Evolutionary conservation across 2,329 filamentous ascomycete genomes (phyloP).

Genomic region (Pseudogymnoascus verrucosus): DNA sequence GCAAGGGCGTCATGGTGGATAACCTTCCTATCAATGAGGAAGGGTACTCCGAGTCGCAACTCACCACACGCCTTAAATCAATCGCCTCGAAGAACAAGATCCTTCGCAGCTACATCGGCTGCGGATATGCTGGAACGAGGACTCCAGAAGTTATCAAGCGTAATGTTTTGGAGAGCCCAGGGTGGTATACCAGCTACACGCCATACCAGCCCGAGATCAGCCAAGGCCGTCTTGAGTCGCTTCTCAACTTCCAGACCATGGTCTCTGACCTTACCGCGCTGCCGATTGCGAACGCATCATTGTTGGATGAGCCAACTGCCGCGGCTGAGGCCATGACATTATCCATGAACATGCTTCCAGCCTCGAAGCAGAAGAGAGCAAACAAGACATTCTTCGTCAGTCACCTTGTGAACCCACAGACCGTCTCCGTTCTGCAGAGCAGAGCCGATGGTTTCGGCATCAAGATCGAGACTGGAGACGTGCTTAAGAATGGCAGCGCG

Average conservation of each 20-base stretch:
- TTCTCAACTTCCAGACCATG: constrained; percentile 94
- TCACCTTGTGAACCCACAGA: constrained; percentile 74
- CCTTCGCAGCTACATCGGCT: constrained; percentile 67
- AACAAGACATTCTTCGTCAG: constrained; percentile 83
- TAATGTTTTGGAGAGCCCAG: constrained; percentile 86
- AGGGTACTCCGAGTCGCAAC: constrained; percentile 46
- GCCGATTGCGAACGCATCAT: constrained; percentile 80
- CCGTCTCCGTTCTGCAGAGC: constrained; percentile 72
- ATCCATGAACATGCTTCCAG: constrained; percentile 67
- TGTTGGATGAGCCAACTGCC: constrained; percentile 85
- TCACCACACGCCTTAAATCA: constrained; percentile 43
- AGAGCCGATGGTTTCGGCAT: constrained; percentile 90
- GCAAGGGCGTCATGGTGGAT: constrained; percentile 22
- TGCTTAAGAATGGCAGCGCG: constrained; percentile 56
- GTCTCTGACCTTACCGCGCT: constrained; percentile 81
- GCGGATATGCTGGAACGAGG: constrained; percentile 80
- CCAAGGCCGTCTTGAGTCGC: constrained; percentile 82
- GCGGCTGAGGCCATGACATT: constrained; percentile 95
- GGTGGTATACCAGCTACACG: constrained; percentile 97
- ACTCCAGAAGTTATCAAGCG: constrained; percentile 86
- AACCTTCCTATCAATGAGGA: constrained; percentile 10
- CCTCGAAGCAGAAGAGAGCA: constrained; percentile 61
- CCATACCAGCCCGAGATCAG: constrained; percentile 97
- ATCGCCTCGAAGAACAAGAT: constrained; percentile 54
- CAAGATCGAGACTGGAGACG: constrained; percentile 63